Evolutionary conservation across 441 rosid species (phyloP).

Genomic region (Jatropha podagrica): DNA sequence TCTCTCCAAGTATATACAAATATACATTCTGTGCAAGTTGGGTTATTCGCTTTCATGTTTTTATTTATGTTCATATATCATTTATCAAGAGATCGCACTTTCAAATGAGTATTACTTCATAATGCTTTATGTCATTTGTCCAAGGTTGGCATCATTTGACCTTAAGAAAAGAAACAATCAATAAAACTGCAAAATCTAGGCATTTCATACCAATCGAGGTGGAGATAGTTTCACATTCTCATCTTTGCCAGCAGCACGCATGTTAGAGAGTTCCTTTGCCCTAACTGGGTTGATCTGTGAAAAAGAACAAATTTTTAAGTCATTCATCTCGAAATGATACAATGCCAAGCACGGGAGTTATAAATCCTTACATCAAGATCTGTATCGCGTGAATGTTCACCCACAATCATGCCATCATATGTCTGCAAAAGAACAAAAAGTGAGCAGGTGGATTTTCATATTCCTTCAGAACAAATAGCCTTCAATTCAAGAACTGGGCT

Average conservation of each 20-base stretch:
- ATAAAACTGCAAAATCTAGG: slow-evolving; percentile 1
- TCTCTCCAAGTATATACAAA: background rate
- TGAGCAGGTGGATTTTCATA: background rate
- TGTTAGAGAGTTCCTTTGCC: slow-evolving; percentile 73
- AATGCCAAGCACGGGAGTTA: slow-evolving; percentile 9
- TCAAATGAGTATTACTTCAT: background rate
- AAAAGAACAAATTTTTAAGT: slow-evolving; percentile 11
- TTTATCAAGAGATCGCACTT: background rate
- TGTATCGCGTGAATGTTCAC: slow-evolving; percentile 93
- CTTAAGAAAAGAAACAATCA: background rate
- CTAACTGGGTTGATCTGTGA: slow-evolving; percentile 83
- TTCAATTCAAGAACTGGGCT: background rate
- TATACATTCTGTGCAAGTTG: background rate
- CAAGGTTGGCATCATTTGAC: background rate
- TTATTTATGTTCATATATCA: background rate
- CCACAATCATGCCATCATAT: slow-evolving; percentile 96
- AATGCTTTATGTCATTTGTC: background rate
- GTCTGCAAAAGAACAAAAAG: slow-evolving; percentile 45
- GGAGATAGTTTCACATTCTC: slow-evolving; percentile 92
- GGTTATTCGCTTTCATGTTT: background rate
- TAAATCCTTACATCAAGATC: slow-evolving; percentile 90
- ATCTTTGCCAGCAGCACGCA: slow-evolving; percentile 82
- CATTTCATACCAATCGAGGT: slow-evolving; percentile 69
- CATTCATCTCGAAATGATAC: slow-evolving; percentile 21
- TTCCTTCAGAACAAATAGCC: background rate